These are phyloP conservation scores for Pythium plurisporium DNA, from an alignment of 352 stramenopile species.

Conservation along the genomic window DNA sequence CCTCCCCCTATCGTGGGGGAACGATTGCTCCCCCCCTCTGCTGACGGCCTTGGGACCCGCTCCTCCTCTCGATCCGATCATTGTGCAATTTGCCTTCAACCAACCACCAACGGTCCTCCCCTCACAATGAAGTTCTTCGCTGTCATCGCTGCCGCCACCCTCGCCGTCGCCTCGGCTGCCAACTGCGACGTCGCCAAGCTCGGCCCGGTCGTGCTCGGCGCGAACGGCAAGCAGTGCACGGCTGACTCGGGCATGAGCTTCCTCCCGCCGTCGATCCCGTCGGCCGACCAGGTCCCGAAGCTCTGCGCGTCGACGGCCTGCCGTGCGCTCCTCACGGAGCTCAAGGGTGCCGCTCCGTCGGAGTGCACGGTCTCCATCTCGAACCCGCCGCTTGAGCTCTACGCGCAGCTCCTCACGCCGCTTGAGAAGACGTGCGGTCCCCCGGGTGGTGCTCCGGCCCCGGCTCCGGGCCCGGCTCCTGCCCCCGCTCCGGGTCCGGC, in stretches of 20 bases:
- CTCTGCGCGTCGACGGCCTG: conserved; percentile 5
- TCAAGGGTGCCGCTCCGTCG: not conserved
- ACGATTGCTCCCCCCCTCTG: not conserved
- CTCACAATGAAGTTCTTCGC: conserved; percentile 7
- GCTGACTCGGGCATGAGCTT: conserved; percentile 4
- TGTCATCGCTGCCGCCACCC: not conserved
- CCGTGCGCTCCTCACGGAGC: not conserved
- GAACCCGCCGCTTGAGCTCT: not conserved
- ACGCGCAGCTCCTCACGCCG: conserved; percentile 3
- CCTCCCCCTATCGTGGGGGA: too few relatives aligned
- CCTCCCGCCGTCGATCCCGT: conserved; percentile 1
- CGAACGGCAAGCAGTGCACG: conserved; percentile 4
- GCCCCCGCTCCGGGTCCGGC: not conserved
- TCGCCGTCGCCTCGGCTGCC: not conserved
- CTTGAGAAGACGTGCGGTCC: not conserved
- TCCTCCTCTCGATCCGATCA: not conserved
- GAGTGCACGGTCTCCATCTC: not conserved
- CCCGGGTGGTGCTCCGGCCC: not conserved
- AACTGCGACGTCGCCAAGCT: conserved; percentile 1
- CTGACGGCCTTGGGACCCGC: not conserved
- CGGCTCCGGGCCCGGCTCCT: not conserved
- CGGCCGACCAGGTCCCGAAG: conserved; percentile 1
- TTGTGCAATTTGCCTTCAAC: conserved; percentile 11
- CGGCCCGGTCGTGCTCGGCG: not conserved
- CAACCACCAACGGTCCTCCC: not conserved